These are phyloP conservation scores for Amaranthus hypochondriacus DNA, from an alignment of 148 eudicot species.

Conservation along the genomic window DNA sequence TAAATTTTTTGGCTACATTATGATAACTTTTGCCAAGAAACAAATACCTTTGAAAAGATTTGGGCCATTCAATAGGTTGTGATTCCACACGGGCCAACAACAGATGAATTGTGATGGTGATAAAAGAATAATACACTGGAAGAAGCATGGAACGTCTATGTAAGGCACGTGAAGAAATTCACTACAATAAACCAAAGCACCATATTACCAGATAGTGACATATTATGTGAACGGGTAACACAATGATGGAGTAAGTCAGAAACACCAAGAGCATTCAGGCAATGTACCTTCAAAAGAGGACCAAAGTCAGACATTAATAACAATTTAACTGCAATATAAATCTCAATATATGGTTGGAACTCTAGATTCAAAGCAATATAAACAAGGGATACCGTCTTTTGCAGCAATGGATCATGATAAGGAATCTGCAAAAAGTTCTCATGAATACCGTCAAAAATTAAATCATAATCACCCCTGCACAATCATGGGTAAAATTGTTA, in stretches of 20 bases:
- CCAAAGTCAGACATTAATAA: constrained; percentile 4
- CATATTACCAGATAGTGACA: constrained; percentile 74
- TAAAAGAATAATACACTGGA: constrained; percentile 73
- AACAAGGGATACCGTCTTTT: constrained; percentile 68
- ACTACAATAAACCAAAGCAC: constrained; percentile 1
- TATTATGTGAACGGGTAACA: constrained; percentile 73
- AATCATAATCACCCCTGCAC: constrained; percentile 80
- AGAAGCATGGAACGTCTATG: constrained; percentile 12
- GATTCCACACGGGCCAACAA: constrained; percentile 72
- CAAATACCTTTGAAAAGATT: constrained; percentile 81
- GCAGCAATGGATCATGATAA: constrained; percentile 90
- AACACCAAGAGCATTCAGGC: constrained; percentile 63
- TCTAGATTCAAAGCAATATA: constrained; percentile 9
- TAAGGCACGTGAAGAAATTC: constrained; percentile 9
- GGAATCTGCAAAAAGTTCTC: constrained; percentile 77
- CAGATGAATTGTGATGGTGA: constrained; percentile 55
- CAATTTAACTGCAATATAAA: not conserved
- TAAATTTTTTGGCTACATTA: not conserved
- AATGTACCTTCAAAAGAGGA: constrained; percentile 54
- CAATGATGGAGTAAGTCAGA: constrained; percentile 73
- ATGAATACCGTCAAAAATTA: constrained; percentile 80
- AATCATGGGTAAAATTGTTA: constrained; percentile 9
- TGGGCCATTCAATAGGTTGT: constrained; percentile 93
- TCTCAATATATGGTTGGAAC: not conserved
- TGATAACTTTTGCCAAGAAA: not conserved